These are phyloP conservation scores for Pestalotiopsis sp. DNA, from an alignment of 2,329 filamentous ascomycete genomes.

Conservation along the genomic window DNA sequence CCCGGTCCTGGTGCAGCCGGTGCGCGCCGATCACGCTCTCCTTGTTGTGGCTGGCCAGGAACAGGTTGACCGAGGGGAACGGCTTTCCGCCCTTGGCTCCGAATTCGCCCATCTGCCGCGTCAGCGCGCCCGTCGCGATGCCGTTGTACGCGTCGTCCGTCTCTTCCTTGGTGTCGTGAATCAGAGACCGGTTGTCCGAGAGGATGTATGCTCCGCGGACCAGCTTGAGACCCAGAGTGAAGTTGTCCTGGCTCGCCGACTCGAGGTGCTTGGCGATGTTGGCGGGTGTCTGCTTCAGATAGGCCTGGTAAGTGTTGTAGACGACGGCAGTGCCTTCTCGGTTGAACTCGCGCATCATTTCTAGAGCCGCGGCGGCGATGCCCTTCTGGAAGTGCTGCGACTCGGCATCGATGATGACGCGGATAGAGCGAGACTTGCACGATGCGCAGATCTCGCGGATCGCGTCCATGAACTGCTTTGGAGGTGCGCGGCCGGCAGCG, in stretches of 20 bases:
- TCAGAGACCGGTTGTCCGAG: constrained; percentile 50
- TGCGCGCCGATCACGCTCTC: constrained; percentile 43
- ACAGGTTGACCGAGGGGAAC: constrained; percentile 49
- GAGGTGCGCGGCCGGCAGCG: constrained; percentile 32
- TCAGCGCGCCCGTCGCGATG: constrained; percentile 38
- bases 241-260: constrained; percentile 45
- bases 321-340: constrained; percentile 35
- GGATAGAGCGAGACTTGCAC: constrained; percentile 40
- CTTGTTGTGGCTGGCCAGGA: constrained; percentile 58
- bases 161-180: constrained; percentile 54
- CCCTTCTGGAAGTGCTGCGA: constrained; percentile 46
- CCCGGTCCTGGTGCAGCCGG: constrained; percentile 44
- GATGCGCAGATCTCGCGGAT: constrained; percentile 40
- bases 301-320: constrained; percentile 59
- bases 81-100: constrained; percentile 36
- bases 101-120: constrained; percentile 45
- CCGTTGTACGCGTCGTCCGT: constrained; percentile 56
- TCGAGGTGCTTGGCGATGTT: constrained; percentile 48
- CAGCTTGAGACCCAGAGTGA: constrained; percentile 58
- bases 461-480: constrained; percentile 44
- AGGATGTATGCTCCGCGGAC: constrained; percentile 60
- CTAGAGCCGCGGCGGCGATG: constrained; percentile 34
- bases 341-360: constrained; percentile 43
- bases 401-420: constrained; percentile 50
- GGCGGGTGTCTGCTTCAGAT: constrained; percentile 49